Conservation (phyloP, 2,329 filamentous ascomycete genomes). For the Trichoderma citrinoviride region DNA sequence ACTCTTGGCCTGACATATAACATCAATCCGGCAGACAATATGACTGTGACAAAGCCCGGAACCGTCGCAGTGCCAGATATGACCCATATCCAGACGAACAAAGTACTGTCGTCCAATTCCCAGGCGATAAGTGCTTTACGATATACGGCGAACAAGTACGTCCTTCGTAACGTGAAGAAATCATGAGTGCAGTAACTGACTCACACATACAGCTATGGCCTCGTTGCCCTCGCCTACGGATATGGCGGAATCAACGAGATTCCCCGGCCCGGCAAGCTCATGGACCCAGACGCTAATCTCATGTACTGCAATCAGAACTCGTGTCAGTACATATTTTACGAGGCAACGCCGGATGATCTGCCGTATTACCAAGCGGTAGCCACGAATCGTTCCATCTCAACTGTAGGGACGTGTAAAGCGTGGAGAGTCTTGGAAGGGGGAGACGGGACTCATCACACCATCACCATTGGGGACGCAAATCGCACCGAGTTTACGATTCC, state of each 20-base stretch:
- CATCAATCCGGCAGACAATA: conserved; percentile 38
- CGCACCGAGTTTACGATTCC: conserved; percentile 28
- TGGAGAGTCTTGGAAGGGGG: conserved; percentile 35
- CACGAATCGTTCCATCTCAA: conserved; percentile 35
- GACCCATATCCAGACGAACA: conserved; percentile 35
- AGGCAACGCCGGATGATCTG: conserved; percentile 27
- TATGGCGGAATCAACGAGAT: conserved; percentile 24
- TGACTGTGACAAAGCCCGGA: conserved; percentile 35
- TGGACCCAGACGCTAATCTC: conserved; percentile 32
- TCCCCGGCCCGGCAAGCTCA: conserved; percentile 34
- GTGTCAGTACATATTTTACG: conserved; percentile 41
- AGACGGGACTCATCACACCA: conserved; percentile 29
- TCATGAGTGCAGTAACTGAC: not conserved
- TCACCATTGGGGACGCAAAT: conserved; percentile 31
- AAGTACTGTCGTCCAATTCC: conserved; percentile 28
- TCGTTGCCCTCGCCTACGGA: conserved; percentile 35
- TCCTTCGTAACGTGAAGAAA: not conserved
- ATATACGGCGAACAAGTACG: conserved; percentile 43
- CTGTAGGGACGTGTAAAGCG: conserved; percentile 32
- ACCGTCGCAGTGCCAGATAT: conserved; percentile 40
- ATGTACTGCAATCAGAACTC: conserved; percentile 34
- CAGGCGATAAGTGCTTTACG: conserved; percentile 35
- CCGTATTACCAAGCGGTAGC: conserved; percentile 28
- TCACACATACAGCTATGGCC: conserved; percentile 37
- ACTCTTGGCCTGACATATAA: conserved; percentile 44